Evolutionary conservation across 768 basidiomycete genomes (phyloP).

Genomic region (Leccinum fibrillosum): DNA sequence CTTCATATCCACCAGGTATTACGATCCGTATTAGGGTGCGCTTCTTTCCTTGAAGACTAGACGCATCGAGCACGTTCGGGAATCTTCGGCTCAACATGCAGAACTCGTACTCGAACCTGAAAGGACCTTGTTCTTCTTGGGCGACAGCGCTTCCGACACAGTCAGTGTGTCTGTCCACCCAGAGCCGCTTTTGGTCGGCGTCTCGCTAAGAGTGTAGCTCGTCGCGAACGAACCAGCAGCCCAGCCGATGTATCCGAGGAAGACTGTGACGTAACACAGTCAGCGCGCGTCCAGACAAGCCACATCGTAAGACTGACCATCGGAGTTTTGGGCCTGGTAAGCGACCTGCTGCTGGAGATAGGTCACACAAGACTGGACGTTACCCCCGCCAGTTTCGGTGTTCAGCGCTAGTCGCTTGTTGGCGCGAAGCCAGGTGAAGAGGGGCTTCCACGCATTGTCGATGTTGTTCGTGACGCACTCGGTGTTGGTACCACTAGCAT

Average conservation of each 20-base stretch:
- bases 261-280: constrained; percentile 28
- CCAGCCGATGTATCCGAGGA: constrained; percentile 58
- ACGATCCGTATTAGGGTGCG: not conserved
- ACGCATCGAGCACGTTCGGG: not conserved
- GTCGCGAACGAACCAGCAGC: constrained; percentile 53
- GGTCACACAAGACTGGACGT: constrained; percentile 43
- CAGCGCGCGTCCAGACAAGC: not conserved
- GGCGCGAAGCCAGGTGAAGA: constrained; percentile 47
- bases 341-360: constrained; percentile 45
- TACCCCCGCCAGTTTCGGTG: constrained; percentile 60
- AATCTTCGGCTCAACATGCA: not conserved
- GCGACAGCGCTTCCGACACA: constrained; percentile 34
- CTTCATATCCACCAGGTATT: not conserved
- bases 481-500: constrained; percentile 35
- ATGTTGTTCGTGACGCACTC: constrained; percentile 58
- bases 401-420: constrained; percentile 54
- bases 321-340: constrained; percentile 46
- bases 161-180: constrained; percentile 36
- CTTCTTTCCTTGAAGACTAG: not conserved
- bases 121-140: constrained; percentile 12
- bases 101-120: not conserved
- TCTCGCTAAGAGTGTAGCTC: constrained; percentile 34
- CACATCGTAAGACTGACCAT: constrained; percentile 34
- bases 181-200: constrained; percentile 28
- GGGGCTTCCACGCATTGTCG: constrained; percentile 41